phyloP scores from a whole-genome alignment of 345 rosid species.

The Geranium brycei region DNA sequence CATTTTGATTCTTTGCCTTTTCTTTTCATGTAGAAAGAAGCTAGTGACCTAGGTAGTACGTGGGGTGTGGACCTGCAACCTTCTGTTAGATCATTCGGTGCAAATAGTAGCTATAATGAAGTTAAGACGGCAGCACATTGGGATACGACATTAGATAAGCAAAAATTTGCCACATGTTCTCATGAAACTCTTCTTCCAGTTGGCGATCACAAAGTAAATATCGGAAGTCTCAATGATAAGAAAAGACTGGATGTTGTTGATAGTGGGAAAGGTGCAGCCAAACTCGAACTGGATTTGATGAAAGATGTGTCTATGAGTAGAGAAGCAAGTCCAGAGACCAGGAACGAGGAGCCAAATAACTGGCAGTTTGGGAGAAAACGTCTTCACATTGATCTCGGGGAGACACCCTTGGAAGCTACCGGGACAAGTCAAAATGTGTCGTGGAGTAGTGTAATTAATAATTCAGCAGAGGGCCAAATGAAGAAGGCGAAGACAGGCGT shows the following conservation, averaged over 20 bases:
- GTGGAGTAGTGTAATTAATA: no score
- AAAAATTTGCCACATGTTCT: conserved; percentile 1
- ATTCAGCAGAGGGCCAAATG: conserved; percentile 14
- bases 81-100: conserved; percentile 16
- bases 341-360: conserved; percentile 17
- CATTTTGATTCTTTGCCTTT: neutral
- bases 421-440: no score
- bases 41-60: conserved; percentile 11
- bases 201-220: conserved; percentile 10
- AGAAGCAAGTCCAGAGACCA: conserved; percentile 15
- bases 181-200: conserved; percentile 12
- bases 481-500: conserved; percentile 46
- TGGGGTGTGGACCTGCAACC: conserved; percentile 14
- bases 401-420: no score
- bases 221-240: conserved; percentile 12
- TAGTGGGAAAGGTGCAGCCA: conserved; percentile 19
- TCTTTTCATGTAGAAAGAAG: conserved; percentile 32
- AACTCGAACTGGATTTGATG: conserved; percentile 17
- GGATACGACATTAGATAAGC: conserved; percentile 15
- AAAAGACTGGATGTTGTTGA: conserved; percentile 15
- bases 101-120: conserved; percentile 12
- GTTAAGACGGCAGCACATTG: conserved; percentile 14
- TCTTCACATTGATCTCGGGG: conserved; percentile 28
- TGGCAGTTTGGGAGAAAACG: conserved; percentile 31
- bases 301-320: conserved; percentile 15